These are phyloP conservation scores for Penicillium atrosanguineum DNA, from an alignment of 495 filamentous ascomycete species.

Conservation along the genomic window DNA sequence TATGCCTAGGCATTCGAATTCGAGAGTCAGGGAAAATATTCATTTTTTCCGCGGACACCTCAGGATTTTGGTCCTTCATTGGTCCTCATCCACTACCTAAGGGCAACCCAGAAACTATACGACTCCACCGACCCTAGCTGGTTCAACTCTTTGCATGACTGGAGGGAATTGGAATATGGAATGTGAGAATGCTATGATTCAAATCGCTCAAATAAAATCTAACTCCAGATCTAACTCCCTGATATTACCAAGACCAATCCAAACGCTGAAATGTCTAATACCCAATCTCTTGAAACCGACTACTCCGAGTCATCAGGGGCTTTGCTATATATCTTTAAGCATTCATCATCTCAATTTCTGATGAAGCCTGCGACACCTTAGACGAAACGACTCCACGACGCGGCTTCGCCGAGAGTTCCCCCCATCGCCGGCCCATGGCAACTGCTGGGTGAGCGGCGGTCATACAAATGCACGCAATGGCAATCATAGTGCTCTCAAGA, in stretches of 20 bases:
- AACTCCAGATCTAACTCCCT: background rate
- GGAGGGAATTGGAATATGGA: background rate
- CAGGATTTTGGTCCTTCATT: background rate
- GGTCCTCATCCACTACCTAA: slow-evolving; percentile 2
- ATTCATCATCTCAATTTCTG: too few relatives aligned
- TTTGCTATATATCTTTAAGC: too few relatives aligned
- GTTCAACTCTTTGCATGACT: slow-evolving; percentile 8
- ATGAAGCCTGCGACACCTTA: slow-evolving; percentile 1
- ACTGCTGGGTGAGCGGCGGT: slow-evolving; percentile 30
- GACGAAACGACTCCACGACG: slow-evolving; percentile 9
- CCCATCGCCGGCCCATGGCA: background rate
- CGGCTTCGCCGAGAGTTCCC: slow-evolving; percentile 7
- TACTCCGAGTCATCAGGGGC: too few relatives aligned
- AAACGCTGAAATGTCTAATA: too few relatives aligned
- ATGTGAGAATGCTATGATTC: slow-evolving; percentile 9
- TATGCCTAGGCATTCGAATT: background rate
- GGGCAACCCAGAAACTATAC: background rate
- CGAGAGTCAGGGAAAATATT: slow-evolving; percentile 7
- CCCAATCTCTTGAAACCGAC: too few relatives aligned
- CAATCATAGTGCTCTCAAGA: slow-evolving; percentile 70
- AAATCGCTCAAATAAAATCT: slow-evolving; percentile 5
- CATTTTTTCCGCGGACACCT: slow-evolving; percentile 6
- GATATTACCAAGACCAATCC: too few relatives aligned
- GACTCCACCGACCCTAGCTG: slow-evolving; percentile 7
- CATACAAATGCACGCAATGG: slow-evolving; percentile 52